Evolutionary conservation across 306 rosid species (phyloP), one percentile per base, ranked within the genome.

Genomic region (Cucurbita argyrosperma): DNA sequence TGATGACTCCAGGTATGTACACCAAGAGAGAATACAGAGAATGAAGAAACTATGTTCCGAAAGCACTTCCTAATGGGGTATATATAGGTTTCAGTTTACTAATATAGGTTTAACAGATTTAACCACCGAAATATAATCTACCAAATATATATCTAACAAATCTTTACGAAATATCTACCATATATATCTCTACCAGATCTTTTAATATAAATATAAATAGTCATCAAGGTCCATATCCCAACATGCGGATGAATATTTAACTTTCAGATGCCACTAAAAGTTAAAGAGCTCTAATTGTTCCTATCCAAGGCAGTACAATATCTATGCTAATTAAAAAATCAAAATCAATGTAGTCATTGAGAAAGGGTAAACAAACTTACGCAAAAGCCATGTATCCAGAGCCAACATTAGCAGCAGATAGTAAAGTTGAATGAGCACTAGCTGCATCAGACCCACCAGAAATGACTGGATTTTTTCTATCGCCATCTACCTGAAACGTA

Each of bases 361-460:
- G 35, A 62, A 57, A 26, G 42, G 15, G 70, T 43, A 71, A 23
- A 70, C 16, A 75, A 43, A 84, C 96, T 78, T 85, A 90, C 98
- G 87, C 96, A 85, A 89, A 89, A 76, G 83, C 88, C 89, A 84
- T 79, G 88, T 90, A 91, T 68, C 99, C 97, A 26, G 89, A 83
- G 50, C 96, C 92, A 45, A 87, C 88, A 80, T 81, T 90, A 58
- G 90, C 76, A 80, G 96, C 90, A 75, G 97, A 86, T 46, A 89
- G 56, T 68, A 90, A 73, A 75, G 90, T 76, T 46, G 89, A 85
- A 79, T 86, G 94, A 74, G 95, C 83, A 79, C 91, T 92, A 37
- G 68, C 86, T 57, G 88, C 55, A 82, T 90, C 96, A 73, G 80
- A 89, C 65, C 81, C 86, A 58, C 81, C 80, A 9, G 91, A 82